phyloP scores from a whole-genome alignment of 2,329 filamentous ascomycete genomes.

The Ploettnerulaceae sp. region DNA sequence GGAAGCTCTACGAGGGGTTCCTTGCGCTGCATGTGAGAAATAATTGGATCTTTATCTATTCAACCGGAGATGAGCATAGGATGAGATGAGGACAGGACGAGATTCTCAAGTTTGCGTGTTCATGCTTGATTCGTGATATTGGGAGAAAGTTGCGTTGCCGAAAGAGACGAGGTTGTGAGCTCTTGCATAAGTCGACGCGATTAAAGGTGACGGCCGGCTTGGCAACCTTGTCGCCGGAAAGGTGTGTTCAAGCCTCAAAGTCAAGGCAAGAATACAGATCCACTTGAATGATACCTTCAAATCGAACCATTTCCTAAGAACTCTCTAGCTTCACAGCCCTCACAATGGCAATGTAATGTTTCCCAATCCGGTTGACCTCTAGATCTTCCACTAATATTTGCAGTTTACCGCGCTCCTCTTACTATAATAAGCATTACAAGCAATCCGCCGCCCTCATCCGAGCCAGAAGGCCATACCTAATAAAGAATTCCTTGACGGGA shows the following conservation, averaged over 20 bases:
- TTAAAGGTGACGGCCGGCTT: too few species aligned
- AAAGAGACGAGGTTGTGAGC: neutral
- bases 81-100: neutral
- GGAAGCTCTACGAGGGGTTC: constrained; percentile 26
- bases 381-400: constrained; percentile 7
- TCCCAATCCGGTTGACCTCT: neutral
- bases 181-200: neutral
- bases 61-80: too few species aligned
- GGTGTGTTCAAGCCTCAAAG: too few species aligned
- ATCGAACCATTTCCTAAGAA: neutral
- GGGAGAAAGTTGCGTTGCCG: neutral
- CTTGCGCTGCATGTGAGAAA: constrained; percentile 22
- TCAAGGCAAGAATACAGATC: too few species aligned
- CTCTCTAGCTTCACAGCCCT: constrained; percentile 2
- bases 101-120: constrained; percentile 1
- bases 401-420: constrained; percentile 66
- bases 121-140: constrained; percentile 14
- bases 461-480: constrained; percentile 83
- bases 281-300: neutral
- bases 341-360: constrained; percentile 31
- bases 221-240: too few species aligned
- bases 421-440: constrained; percentile 85
- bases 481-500: constrained; percentile 84
- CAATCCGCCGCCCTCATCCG: constrained; percentile 87
- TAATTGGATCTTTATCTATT: constrained; percentile 7